Evolutionary conservation across 805 yeast species (phyloP).

Genomic region (Cyberlindnera misumaiensis): DNA sequence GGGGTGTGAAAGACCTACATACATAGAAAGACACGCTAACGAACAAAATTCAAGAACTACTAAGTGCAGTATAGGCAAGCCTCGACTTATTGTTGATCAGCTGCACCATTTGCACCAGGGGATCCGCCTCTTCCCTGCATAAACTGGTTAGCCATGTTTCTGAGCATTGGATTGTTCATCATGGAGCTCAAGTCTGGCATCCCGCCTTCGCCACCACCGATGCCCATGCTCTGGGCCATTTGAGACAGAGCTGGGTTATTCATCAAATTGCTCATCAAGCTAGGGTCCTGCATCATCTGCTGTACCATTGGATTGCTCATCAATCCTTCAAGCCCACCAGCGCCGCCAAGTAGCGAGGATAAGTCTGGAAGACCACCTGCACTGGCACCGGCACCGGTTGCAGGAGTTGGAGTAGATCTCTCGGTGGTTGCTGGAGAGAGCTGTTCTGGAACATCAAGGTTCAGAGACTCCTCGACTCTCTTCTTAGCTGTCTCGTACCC

Average conservation of each 20-base stretch:
- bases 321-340: conserved; percentile 59
- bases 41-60: not conserved
- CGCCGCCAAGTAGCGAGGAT: conserved; percentile 55
- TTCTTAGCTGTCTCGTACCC: conserved; percentile 92
- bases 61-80: not conserved
- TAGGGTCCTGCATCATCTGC: conserved; percentile 80
- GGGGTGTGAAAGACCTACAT: conserved; percentile 12
- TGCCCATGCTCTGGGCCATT: conserved; percentile 74
- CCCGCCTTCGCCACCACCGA: conserved; percentile 46
- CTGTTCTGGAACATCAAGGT: conserved; percentile 17
- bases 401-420: conserved; percentile 12
- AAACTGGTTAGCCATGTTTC: conserved; percentile 63
- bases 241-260: conserved; percentile 72
- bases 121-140: conserved; percentile 31
- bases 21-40: not conserved
- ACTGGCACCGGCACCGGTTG: conserved; percentile 23
- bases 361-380: conserved; percentile 66
- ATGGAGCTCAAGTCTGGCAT: conserved; percentile 57
- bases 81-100: too few relatives aligned
- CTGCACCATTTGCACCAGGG: not conserved
- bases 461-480: conserved; percentile 73
- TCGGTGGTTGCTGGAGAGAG: conserved; percentile 17
- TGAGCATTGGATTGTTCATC: conserved; percentile 77
- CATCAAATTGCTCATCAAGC: conserved; percentile 66
- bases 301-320: conserved; percentile 94